Percentiles rank a stretch among this genome's conserved stretches.
Evolutionary conservation across 2,329 filamentous ascomycete species (phyloP).

Genomic region (Phaeosphaeria sp.): DNA sequence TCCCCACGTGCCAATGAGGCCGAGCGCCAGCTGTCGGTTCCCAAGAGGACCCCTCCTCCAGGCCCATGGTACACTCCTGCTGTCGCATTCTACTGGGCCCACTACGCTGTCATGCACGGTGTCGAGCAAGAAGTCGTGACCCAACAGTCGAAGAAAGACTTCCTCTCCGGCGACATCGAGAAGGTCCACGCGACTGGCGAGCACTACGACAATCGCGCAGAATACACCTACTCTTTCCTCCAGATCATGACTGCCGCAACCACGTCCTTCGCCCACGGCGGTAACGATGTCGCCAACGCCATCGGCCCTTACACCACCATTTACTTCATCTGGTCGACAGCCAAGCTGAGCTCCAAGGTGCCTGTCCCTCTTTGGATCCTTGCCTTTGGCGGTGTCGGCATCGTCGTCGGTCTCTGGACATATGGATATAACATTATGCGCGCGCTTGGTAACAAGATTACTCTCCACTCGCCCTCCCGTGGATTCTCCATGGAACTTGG

Average conservation of each 20-base stretch:
- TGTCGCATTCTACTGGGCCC: constrained; percentile 56
- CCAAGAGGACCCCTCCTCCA: constrained; percentile 36
- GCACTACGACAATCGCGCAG: constrained; percentile 67
- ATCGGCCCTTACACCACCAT: constrained; percentile 66
- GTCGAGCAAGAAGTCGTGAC: constrained; percentile 36
- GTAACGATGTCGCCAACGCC: constrained; percentile 70
- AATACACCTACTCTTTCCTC: constrained; percentile 56
- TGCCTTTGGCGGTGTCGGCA: constrained; percentile 55
- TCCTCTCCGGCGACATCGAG: constrained; percentile 61
- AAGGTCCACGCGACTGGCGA: constrained; percentile 64
- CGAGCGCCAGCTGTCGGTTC: constrained; percentile 16
- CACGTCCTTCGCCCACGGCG: constrained; percentile 74
- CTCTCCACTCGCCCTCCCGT: constrained; percentile 66
- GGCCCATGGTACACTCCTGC: constrained; percentile 53
- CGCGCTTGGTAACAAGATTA: constrained; percentile 67
- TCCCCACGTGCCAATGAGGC: constrained; percentile 2
- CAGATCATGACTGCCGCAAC: constrained; percentile 66
- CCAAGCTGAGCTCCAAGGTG: constrained; percentile 53
- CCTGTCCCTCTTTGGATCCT: constrained; percentile 68
- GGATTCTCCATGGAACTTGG: constrained; percentile 53
- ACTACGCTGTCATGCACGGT: constrained; percentile 58
- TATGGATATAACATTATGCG: constrained; percentile 72
- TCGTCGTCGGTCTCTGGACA: constrained; percentile 66
- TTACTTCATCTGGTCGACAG: constrained; percentile 66
- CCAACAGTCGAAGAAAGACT: constrained; percentile 41